Evolutionary conservation across 2,329 filamentous ascomycete species (phyloP).

Genomic region (Verticillium tricorpus): DNA sequence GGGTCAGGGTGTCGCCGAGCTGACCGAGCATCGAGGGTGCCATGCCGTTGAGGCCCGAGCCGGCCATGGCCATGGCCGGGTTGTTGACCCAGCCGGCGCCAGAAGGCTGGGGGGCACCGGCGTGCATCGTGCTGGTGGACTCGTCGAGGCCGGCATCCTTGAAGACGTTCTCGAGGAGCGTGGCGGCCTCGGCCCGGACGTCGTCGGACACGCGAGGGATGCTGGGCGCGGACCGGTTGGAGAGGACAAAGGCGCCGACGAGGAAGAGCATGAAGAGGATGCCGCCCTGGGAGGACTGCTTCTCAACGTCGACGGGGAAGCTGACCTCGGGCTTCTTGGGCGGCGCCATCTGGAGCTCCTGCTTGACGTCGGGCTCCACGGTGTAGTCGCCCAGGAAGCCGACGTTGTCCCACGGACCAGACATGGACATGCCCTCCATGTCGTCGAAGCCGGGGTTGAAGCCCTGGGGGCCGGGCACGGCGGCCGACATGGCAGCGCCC

Average conservation of each 20-base stretch:
- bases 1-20: slow-evolving; percentile 63
- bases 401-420: slow-evolving; percentile 77
- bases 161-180: slow-evolving; percentile 74
- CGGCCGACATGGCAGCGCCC: slow-evolving; percentile 44
- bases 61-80: slow-evolving; percentile 28
- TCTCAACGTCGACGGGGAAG: slow-evolving; percentile 48
- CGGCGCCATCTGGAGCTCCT: slow-evolving; percentile 49
- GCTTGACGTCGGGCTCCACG: slow-evolving; percentile 58
- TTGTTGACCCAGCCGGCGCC: slow-evolving; percentile 41
- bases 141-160: slow-evolving; percentile 67
- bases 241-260: slow-evolving; percentile 92
- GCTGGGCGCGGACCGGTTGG: slow-evolving; percentile 69
- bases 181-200: slow-evolving; percentile 71
- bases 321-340: slow-evolving; percentile 48
- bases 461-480: slow-evolving; percentile 48
- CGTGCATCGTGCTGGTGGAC: slow-evolving; percentile 36
- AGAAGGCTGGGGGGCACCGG: slow-evolving; percentile 47
- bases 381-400: slow-evolving; percentile 70
- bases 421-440: slow-evolving; percentile 81
- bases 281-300: slow-evolving; percentile 70
- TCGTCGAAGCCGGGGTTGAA: slow-evolving; percentile 71
- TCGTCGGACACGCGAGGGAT: slow-evolving; percentile 78
- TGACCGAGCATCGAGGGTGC: slow-evolving; percentile 60
- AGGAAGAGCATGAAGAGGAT: slow-evolving; percentile 93
- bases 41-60: slow-evolving; percentile 24